Percentiles rank a stretch among this genome's conserved stretches.
These are phyloP conservation scores for Hyphodiscus sp. DNA, from an alignment of 2,329 filamentous ascomycete genomes.

Conservation along the genomic window DNA sequence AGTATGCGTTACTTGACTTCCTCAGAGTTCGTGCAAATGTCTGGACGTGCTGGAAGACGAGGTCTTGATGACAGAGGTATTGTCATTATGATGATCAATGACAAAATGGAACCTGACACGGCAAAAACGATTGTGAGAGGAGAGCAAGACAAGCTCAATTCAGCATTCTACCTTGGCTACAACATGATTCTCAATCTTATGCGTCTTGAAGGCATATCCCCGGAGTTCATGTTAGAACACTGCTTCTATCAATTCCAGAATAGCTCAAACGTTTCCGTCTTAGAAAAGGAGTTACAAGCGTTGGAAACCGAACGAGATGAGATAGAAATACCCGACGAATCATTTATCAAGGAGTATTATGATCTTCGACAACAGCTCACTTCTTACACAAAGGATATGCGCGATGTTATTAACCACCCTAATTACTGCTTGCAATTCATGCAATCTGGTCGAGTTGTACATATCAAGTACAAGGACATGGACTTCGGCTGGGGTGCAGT, in stretches of 20 bases:
- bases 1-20: constrained; percentile 78
- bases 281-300: constrained; percentile 78
- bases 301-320: constrained; percentile 69
- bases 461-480: constrained; percentile 69
- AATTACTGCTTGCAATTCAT: constrained; percentile 80
- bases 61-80: constrained; percentile 96
- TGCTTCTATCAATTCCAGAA: constrained; percentile 99
- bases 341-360: constrained; percentile 89
- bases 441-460: constrained; percentile 79
- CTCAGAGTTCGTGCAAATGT: constrained; percentile 98
- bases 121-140: constrained; percentile 94
- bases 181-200: constrained; percentile 98
- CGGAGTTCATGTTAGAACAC: constrained; percentile 96
- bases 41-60: constrained; percentile 90
- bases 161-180: constrained; percentile 94
- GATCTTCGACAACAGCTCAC: constrained; percentile 80
- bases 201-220: constrained; percentile 97
- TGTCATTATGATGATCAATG: constrained; percentile 99
- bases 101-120: constrained; percentile 90
- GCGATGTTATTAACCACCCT: constrained; percentile 84
- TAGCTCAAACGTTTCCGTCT: constrained; percentile 71
- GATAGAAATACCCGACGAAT: constrained; percentile 77
- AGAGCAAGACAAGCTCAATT: constrained; percentile 95
- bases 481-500: constrained; percentile 96
- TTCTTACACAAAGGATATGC: constrained; percentile 81